Evolutionary conservation across 2,329 filamentous ascomycete genomes (phyloP).

Genomic region (Graphiopsis chlorocephala): DNA sequence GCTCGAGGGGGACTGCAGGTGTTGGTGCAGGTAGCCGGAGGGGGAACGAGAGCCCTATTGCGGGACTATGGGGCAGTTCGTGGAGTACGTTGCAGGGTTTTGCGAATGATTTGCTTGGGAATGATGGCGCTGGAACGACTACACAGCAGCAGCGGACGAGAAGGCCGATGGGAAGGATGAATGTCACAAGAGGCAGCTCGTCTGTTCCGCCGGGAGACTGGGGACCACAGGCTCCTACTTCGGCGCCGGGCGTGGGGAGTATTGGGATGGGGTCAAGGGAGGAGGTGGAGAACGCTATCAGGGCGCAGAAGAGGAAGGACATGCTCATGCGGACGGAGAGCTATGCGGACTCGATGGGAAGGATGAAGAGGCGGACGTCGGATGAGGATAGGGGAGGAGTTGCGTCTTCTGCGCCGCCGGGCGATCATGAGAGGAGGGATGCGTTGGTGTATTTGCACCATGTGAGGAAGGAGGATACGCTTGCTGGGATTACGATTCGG

Average conservation of each 20-base stretch:
- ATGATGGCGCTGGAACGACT: conserved; percentile 28
- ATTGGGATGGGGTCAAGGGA: conserved; percentile 47
- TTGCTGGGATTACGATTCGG: conserved; percentile 85
- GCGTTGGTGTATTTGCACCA: conserved; percentile 88
- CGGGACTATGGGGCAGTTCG: conserved; percentile 47
- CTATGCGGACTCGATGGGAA: conserved; percentile 45
- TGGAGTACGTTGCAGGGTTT: conserved; percentile 50
- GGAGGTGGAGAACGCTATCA: conserved; percentile 45
- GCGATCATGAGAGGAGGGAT: conserved; percentile 64
- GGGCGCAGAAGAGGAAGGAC: conserved; percentile 50
- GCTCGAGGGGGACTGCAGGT: conserved; percentile 11
- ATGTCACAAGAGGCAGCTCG: conserved; percentile 24
- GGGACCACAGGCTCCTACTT: conserved; percentile 41
- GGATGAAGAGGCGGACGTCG: conserved; percentile 65
- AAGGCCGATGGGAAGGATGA: conserved; percentile 28
- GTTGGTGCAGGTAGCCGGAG: background rate
- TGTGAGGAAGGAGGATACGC: conserved; percentile 77
- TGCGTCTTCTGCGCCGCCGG: conserved; percentile 47
- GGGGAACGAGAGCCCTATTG: conserved; percentile 28
- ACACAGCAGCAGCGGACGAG: conserved; percentile 28
- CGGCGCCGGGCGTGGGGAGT: conserved; percentile 34
- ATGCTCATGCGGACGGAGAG: conserved; percentile 39
- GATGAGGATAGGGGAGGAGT: conserved; percentile 53
- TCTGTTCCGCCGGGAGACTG: conserved; percentile 46
- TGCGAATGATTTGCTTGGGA: conserved; percentile 48